A percentile compares a stretch with the other conserved stretches of the same genome.
These are phyloP conservation scores for Citrus cavaleriei DNA, from an alignment of 345 rosid species.

Conservation along the genomic window DNA sequence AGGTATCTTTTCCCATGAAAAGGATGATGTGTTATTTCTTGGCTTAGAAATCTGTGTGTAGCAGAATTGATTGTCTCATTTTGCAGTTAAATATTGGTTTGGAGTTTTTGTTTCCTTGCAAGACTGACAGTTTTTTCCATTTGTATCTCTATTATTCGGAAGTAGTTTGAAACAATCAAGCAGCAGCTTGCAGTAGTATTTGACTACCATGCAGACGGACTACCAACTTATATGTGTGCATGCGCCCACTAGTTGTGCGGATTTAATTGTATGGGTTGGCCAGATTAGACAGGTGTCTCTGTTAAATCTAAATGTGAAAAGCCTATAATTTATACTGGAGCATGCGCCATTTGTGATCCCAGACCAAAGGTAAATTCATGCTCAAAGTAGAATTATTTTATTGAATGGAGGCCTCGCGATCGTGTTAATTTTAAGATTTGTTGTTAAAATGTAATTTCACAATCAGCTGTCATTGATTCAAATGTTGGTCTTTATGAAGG, in stretches of 20 bases:
- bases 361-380: background rate
- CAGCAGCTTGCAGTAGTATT: background rate
- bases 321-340: background rate
- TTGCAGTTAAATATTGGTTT: background rate
- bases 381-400: background rate
- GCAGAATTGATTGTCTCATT: too few relatives aligned
- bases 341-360: background rate
- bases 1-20: background rate
- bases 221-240: background rate
- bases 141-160: background rate
- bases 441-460: background rate
- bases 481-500: background rate
- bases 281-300: background rate
- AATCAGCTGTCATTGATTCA: background rate
- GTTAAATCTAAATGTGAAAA: background rate
- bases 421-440: background rate
- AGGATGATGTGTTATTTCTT: background rate
- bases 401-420: background rate
- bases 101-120: background rate
- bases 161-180: background rate
- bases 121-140: background rate
- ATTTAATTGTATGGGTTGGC: slow-evolving; percentile 2
- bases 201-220: background rate
- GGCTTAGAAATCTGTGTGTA: background rate
- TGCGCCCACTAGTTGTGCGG: background rate